A percentile compares a stretch with the other conserved stretches of the same genome.
Conservation (phyloP, 179 eudicot genomes). For the Spergularia azorica region DNA sequence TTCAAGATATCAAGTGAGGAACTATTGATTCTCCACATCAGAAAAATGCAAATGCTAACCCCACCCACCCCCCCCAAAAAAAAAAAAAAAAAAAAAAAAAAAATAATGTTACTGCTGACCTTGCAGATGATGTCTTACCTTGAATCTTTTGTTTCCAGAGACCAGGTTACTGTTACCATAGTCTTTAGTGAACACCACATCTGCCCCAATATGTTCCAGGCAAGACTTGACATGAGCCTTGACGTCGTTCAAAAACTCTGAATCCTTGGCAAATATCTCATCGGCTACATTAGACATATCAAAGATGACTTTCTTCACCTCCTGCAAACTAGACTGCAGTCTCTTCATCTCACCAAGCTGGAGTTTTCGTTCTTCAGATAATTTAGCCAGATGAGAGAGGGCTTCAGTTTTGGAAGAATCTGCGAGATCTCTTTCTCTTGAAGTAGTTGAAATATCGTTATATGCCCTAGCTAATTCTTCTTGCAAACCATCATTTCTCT, state of each 20-base stretch:
- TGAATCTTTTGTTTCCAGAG: conserved; percentile 37
- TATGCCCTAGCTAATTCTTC: conserved; percentile 66
- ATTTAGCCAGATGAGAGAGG: conserved; percentile 55
- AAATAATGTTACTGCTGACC: not conserved
- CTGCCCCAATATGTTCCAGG: conserved; percentile 40
- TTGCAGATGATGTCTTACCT: conserved; percentile 46
- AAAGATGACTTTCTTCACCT: conserved; percentile 48
- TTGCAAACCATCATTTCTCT: conserved; percentile 83
- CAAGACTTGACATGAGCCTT: conserved; percentile 44
- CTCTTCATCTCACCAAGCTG: conserved; percentile 51
- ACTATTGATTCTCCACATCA: not conserved
- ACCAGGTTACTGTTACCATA: conserved; percentile 33
- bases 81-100: not conserved
- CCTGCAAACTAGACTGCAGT: conserved; percentile 48
- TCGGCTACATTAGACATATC: conserved; percentile 39
- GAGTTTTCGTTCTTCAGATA: conserved; percentile 59
- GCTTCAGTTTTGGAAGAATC: conserved; percentile 70
- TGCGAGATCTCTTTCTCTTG: conserved; percentile 62
- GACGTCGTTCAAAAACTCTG: conserved; percentile 53
- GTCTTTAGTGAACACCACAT: conserved; percentile 33
- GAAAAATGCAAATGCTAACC: not conserved
- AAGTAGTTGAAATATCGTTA: conserved; percentile 50
- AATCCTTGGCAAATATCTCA: conserved; percentile 55
- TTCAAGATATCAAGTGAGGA: not conserved
- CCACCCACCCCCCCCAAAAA: not conserved